Evolutionary conservation across 1,139 yeast genomes (phyloP), one percentile per base, ranked within the genome.

Genomic region (Suhomyces coccinellae): DNA sequence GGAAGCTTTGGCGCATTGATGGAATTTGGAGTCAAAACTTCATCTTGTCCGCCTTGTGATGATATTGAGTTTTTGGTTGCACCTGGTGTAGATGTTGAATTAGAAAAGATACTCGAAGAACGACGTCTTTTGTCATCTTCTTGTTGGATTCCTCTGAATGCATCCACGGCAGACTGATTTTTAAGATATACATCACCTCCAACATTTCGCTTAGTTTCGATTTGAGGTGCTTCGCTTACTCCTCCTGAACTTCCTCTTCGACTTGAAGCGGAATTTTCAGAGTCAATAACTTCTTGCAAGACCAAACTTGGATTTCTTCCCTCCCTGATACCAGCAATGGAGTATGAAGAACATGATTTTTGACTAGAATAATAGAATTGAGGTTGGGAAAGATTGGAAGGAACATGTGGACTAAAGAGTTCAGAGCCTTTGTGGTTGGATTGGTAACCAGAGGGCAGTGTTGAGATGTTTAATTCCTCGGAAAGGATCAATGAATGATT

Each of bases 111-210:
- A 54, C 77, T 71, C 11, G 76, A 71, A n/a, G 53, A 50, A 31
- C 73, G 60, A 26, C 79, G 61, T 47, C 77, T 65, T 46, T 66
- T 69, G 46, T 73, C 78, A 54, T 75, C 79, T 52, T 71, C 62
- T 51, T 74, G 68, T 52, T 74, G 77, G 12, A 79, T 73, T 12
- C 71, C 80, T 51, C 71, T 75, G 52, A 79, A 69, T 0, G 82
- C 69, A 41, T 75, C 80, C n/a, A 76, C 70, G 0, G 72, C 73
- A 1, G 80, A 70, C 36, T 75, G 79, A 47, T 72, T 75, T 42
- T 66, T 69, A 49, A 78, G 56, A 56, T 78, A 79, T 33, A 79
- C 62, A 52, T 79, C 83, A 14, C 83, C 83, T n/a, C 75, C 80
- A 6, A 77, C 82, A 47, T 77, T 75, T 30, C 82, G 57, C 50